Base-by-base conservation (phyloP, 2,329 filamentous ascomycete genomes). In the Fusarium odoratissimum region DNA sequence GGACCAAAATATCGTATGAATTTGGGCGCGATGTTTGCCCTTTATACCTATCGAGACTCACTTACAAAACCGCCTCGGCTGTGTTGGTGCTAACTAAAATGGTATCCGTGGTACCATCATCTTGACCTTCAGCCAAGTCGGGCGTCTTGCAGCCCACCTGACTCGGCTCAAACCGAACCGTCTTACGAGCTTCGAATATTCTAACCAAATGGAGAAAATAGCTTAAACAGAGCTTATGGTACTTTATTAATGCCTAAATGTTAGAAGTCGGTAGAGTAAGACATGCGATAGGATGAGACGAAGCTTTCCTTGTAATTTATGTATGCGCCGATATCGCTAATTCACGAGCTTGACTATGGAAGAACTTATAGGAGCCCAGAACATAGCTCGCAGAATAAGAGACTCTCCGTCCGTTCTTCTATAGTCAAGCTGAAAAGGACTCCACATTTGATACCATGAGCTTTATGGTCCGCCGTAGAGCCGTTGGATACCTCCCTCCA, bases 1-100 rank as follows among this genome's bases (percentile, higher is more conserved):
- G 16, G 23, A n/a, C 3, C 25, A 12, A 17, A 23, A 16, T 11
- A 11, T 10, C 19, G 4, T 23, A 13, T n/a, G 19, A 2, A 14
- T n/a, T 17, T 40, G 7, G 10, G 13, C 11, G 28, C 16, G 12
- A 28, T 8, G 19, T 8, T 16, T 16, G 14, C 19, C 0, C 16
- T 68, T 55, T 68, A 49, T 68, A 56, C 55, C 28, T 62, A 10
- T 38, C 4, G n/a, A 44, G 19, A 30, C 7, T 25, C 44, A 33
- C 21, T 35, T 17, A 25, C 28, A 44, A 31, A 23, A 31, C 28
- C 30, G 31, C 33, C 52, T 41, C 16, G 45, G 40, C 44, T 42
- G 38, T 31, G 35, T 28, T 51, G 19, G 19, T 21, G 57, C 63
- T 49, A 35, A 41, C 42, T 56, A 9, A 11, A 51, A n/a, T 51